phyloP scores from a whole-genome alignment of 345 rosid genomes.

The Hibiscus trionum region DNA sequence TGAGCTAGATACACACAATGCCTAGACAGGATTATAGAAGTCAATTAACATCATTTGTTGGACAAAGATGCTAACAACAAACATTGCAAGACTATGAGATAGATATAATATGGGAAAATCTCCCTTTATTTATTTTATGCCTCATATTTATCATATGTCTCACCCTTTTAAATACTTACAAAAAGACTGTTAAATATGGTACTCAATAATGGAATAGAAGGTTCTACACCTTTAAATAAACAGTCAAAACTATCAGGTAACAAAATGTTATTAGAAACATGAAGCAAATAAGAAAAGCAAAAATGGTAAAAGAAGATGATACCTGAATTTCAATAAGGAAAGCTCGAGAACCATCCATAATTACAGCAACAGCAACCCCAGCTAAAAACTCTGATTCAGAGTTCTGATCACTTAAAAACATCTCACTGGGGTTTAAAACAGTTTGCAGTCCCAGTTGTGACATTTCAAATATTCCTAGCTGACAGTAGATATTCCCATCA shows the following conservation, averaged over 20 bases:
- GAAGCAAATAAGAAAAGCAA: neutral
- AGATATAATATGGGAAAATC: neutral
- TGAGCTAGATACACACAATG: constrained; percentile 64
- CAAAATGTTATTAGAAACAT: neutral
- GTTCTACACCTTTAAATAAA: neutral
- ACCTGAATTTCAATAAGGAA: constrained; percentile 94
- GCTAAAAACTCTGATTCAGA: constrained; percentile 74
- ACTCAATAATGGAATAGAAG: neutral
- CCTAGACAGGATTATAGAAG: constrained; percentile 33
- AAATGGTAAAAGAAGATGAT: neutral
- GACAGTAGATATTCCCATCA: constrained; percentile 8
- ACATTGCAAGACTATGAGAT: neutral
- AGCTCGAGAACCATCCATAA: constrained; percentile 84
- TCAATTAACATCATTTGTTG: constrained; percentile 6
- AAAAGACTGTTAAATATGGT: constrained; percentile 1
- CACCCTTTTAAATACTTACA: constrained; percentile 67
- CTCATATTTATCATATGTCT: constrained; percentile 36
- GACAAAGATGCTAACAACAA: neutral
- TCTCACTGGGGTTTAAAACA: constrained; percentile 77
- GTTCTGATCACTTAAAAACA: constrained; percentile 62
- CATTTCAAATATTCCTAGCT: constrained; percentile 98
- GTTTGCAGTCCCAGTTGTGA: constrained; percentile 60
- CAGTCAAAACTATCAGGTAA: neutral
- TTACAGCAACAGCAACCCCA: constrained; percentile 84
- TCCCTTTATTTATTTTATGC: constrained; percentile 15